Percentiles rank a stretch among this genome's conserved stretches.
These are phyloP conservation scores for Puccinia triticina DNA, from an alignment of 1,284 basidiomycete species.

Conservation along the genomic window DNA sequence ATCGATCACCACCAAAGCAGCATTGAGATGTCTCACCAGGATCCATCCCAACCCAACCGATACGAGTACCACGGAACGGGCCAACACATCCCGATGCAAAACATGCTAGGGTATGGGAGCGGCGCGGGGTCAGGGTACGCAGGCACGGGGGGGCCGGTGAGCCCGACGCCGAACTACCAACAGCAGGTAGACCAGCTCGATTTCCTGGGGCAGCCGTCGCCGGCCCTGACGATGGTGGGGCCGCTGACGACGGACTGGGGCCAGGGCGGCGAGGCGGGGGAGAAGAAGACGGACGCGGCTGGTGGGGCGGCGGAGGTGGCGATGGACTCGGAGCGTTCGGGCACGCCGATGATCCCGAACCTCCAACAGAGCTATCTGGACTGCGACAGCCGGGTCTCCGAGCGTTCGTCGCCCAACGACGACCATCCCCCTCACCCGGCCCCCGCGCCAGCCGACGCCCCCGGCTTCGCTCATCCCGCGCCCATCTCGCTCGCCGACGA, in stretches of 20 bases:
- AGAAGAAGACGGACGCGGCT: neutral
- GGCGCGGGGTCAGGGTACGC: neutral
- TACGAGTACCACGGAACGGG: neutral
- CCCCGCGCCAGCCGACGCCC: neutral
- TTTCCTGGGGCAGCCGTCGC: constrained; percentile 7
- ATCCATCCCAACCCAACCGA: neutral
- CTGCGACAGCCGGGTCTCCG: neutral
- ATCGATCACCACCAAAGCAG: neutral
- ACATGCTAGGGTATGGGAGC: neutral
- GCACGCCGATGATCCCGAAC: constrained; percentile 19
- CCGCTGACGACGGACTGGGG: neutral
- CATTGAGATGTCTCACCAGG: neutral
- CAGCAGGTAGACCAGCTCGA: constrained; percentile 22
- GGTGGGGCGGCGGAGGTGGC: neutral
- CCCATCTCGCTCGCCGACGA: neutral
- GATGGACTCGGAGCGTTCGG: neutral
- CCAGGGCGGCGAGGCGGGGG: neutral
- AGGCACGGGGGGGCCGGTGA: no score
- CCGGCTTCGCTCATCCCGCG: no score
- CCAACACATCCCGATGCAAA: constrained; percentile 5
- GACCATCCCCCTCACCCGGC: neutral
- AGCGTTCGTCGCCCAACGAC: neutral
- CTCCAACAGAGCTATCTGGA: constrained; percentile 33
- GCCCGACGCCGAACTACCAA: neutral
- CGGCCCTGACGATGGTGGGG: constrained; percentile 13